Base-by-base conservation (phyloP, 2,329 filamentous ascomycete species). In the Plenodomus biglobosus region DNA sequence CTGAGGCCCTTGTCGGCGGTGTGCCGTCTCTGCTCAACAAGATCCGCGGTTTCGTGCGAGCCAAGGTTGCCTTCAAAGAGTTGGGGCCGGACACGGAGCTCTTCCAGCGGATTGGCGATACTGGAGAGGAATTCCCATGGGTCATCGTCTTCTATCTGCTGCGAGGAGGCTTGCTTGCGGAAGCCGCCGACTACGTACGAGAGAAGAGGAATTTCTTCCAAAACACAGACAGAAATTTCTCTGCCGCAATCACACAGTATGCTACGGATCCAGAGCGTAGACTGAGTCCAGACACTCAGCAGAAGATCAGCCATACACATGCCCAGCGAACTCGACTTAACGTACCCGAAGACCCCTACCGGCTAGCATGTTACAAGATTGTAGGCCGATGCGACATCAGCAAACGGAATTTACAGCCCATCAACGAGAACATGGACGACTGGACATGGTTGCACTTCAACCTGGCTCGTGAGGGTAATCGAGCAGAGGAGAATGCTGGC, bases 301-400 rank as follows among this genome's bases (percentile, higher is more conserved):
- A 91, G 59, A 88, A 89, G 55, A 95, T 95, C 73, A 88, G 88
- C 59, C 90, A 88, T 55, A 92, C 96, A 67, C 96, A 95, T 72
- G 87, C 87, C 42, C 89, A 95, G 69, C 86, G 91, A 38, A 82
- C 86, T 20, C 86, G 90, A 56, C 90, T 95, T 63, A 89, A 89
- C 0, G 88, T 90, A 0, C 89, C 92, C 66, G 88, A 89, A 1
- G 94, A 99, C 69, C 94, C 94, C 20, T 99, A 95, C 76, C 86
- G 91, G 44, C 92, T 96, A 85, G 92, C 92, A 40, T 96, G 94
- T 71, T 97, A 97, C 80, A 97, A 99, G 79, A 86, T 99, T 53
- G 87, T 99, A 61, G 94, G 95, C 38, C 90, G 84, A 41, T 86
- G 83, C 64, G 84, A 86, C 55, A 74, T 86, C 49, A 76, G 72